These are phyloP conservation scores for Talaromyces stipitatus DNA, from an alignment of 495 filamentous ascomycete genomes.

Conservation along the genomic window DNA sequence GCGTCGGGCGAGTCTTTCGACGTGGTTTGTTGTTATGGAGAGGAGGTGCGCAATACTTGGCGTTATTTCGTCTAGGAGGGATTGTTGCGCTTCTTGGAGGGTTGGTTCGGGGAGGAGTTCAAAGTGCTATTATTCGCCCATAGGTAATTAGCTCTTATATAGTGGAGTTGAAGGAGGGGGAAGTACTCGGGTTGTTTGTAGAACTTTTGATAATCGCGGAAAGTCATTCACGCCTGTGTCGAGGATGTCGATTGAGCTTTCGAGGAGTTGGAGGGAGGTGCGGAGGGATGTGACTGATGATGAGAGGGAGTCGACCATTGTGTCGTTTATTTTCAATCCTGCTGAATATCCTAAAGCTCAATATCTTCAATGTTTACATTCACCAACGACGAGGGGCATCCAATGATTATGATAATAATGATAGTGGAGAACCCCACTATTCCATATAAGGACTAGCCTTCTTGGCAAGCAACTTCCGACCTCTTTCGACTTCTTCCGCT, in stretches of 20 bases:
- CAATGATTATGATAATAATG: too few species aligned
- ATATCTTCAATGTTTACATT: constrained; percentile 26
- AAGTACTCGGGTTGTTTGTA: constrained; percentile 61
- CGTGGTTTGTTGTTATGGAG: constrained; percentile 53
- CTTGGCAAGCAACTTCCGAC: constrained; percentile 11
- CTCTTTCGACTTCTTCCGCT: constrained; percentile 2
- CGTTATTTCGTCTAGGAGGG: constrained; percentile 63
- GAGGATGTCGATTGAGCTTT: constrained; percentile 65
- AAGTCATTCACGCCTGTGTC: constrained; percentile 67
- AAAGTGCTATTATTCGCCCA: constrained; percentile 53
- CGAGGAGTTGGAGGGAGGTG: constrained; percentile 62
- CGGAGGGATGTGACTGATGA: constrained; percentile 64
- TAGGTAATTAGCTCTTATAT: not conserved
- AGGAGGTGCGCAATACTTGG: constrained; percentile 67
- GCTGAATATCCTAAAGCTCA: not conserved
- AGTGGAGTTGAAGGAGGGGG: not conserved
- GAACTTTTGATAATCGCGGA: constrained; percentile 61
- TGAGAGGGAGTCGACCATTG: constrained; percentile 45
- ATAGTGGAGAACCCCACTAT: constrained; percentile 13
- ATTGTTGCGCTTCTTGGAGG: constrained; percentile 58
- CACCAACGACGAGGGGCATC: not conserved
- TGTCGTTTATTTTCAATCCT: constrained; percentile 4
- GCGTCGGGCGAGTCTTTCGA: constrained; percentile 65
- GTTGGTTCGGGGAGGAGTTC: constrained; percentile 66
- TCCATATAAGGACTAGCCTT: constrained; percentile 14